Evolutionary conservation across 2,329 filamentous ascomycete species (phyloP), one percentile per base, ranked within the genome.

Genomic region (Ascomycota sp.): DNA sequence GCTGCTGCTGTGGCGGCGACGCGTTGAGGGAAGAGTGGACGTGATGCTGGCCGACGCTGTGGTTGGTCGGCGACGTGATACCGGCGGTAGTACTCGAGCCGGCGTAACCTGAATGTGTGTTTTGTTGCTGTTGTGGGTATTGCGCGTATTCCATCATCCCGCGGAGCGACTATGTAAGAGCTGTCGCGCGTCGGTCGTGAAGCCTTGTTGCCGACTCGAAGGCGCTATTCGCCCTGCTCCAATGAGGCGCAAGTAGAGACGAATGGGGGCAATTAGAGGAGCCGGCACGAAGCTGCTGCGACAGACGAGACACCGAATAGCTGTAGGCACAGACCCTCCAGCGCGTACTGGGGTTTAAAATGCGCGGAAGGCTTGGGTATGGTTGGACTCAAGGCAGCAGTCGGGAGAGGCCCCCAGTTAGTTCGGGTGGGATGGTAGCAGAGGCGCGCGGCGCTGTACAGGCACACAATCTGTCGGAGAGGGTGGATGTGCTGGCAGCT

Each of bases 1-100:
- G 27, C 22, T 28, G 28, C 30, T 42, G 40, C 28, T 32, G 36
- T 43, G 74, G 77, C 45, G 78, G 69, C 53, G 89, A 80, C 30
- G 78, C 75, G 19, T 77, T 70, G 32, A 89, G 63, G 37, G 80
- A 89, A 4, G 74, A 72, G 53, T 86, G 74, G 38, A 68, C 69
- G 38, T 63, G 63, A 44, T 75, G 69, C 42, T 70, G 63, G 40
- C 75, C 69, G 43, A 76, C 63, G 49, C 68, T 72, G 42, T 71
- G 67, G 47, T 70, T 78, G 40, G 75, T 73, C 28, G 77, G 76
- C 20, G 78, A 82, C 23, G 76, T 71, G 56, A 83, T 78, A 55
- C 47, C 69, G 56, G 55, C 69, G 40, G 50, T 55, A 41, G 56
- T 43, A 37, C 51, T 54, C 28, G 68, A 64, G 44, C 63, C 69